Evolutionary conservation across 352 stramenopile species (phyloP), one percentile per base, ranked within the genome.

Genomic region (Pythium periplocum): DNA sequence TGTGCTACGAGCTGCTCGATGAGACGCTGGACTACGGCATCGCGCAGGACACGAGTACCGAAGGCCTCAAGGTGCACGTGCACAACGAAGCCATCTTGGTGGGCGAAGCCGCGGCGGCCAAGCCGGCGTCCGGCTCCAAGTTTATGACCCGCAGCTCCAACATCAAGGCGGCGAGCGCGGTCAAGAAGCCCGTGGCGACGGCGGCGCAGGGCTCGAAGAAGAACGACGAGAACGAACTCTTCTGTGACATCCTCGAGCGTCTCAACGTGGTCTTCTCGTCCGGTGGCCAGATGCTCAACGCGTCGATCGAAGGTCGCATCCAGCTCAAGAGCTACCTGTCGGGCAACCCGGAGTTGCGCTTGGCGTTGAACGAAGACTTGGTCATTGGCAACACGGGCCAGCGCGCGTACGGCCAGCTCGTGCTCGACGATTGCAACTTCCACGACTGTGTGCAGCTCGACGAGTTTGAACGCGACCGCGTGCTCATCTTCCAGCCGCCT

Each of bases 11-110:
- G 74, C 78, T 99, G 43, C 78, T 99, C 42, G 97, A 99, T 73
- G 97, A 99, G 73, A 97, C 97, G 57, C 66, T 98, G n/a, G 97
- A 99, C 76, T 99, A 96, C 65, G 97, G 97, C 8, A 98, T 98
- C 71, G 95, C 96, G 26, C 97, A 99, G 74, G 90, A 97, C 54
- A 99, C 96, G 36, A 97, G 90, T 51, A 99, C 96, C 6, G 96
- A 99, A 75, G 94, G 90, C 12, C 87, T 99, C 48, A 98, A 98
- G 70, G 91, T 93, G 33, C 97, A 98, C 66, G 93, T 99, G 38
- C 96, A 98, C 75, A 99, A 99, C 69, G 96, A 99, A 73, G 95
- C 96, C 9, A 97, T 99, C 52, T 64, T 98, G 10, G 90, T 98
- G 4, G 83, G 87, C n/a, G 73, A 86, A 38, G 76, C 84, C 0